Conservation (phyloP, 768 basidiomycete species). For the Termitomyces sp. region DNA sequence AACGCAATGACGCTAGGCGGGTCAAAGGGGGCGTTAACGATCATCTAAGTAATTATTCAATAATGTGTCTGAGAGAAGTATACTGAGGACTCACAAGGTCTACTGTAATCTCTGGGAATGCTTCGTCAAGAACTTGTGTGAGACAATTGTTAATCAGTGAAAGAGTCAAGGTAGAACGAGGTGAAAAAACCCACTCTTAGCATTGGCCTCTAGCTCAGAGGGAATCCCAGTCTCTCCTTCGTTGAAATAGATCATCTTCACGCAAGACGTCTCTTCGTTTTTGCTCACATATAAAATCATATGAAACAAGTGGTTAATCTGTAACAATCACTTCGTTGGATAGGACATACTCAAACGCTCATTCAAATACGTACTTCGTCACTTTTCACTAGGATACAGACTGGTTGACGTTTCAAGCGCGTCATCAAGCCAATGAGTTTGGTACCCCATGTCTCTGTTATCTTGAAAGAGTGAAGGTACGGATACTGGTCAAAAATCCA, state of each 20-base stretch:
- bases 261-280: slow-evolving; percentile 65
- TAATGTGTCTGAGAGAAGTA: background rate
- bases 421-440: slow-evolving; percentile 39
- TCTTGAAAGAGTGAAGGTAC: slow-evolving; percentile 31
- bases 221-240: slow-evolving; percentile 48
- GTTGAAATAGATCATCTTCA: slow-evolving; percentile 67
- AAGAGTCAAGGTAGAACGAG: background rate
- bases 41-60: slow-evolving; percentile 26
- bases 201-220: slow-evolving; percentile 68
- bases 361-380: slow-evolving; percentile 48
- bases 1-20: slow-evolving; percentile 43
- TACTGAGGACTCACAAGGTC: slow-evolving; percentile 41
- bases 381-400: slow-evolving; percentile 55
- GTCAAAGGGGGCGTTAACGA: slow-evolving; percentile 38
- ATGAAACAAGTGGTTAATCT: slow-evolving; percentile 64
- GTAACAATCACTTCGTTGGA: background rate
- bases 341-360: background rate
- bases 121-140: slow-evolving; percentile 47
- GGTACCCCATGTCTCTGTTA: slow-evolving; percentile 35
- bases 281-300: slow-evolving; percentile 60
- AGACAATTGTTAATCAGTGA: background rate
- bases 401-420: slow-evolving; percentile 41
- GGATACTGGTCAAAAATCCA: slow-evolving; percentile 63
- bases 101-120: slow-evolving; percentile 59
- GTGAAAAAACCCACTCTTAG: slow-evolving; percentile 36